Evolutionary conservation across 331 rosid species (phyloP).

Genomic region (Malus hybrid): DNA sequence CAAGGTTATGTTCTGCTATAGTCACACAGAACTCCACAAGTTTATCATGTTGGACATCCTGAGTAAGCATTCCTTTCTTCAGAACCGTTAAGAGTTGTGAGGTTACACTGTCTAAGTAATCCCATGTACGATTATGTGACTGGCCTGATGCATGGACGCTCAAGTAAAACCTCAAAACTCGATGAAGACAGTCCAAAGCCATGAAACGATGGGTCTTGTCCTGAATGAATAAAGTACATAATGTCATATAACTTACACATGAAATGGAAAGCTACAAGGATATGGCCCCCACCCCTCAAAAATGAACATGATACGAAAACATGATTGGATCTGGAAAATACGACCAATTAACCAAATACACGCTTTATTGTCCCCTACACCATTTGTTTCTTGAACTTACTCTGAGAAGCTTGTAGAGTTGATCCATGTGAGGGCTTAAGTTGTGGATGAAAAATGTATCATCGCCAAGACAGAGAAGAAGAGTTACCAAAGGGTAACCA

Average conservation of each 20-base stretch:
- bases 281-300: background rate
- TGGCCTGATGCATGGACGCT: slow-evolving; percentile 87
- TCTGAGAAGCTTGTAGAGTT: slow-evolving; percentile 91
- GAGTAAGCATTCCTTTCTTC: slow-evolving; percentile 96
- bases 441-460: slow-evolving; percentile 73
- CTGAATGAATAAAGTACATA: slow-evolving; percentile 55
- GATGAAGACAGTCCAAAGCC: slow-evolving; percentile 99
- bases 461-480: slow-evolving; percentile 98
- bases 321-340: slow-evolving; percentile 6
- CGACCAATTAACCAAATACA: slow-evolving; percentile 5
- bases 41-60: slow-evolving; percentile 98
- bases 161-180: slow-evolving; percentile 92
- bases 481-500: slow-evolving; percentile 95
- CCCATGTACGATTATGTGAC: slow-evolving; percentile 89
- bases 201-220: slow-evolving; percentile 96
- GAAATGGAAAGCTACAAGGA: slow-evolving; percentile 16
- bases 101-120: slow-evolving; percentile 90
- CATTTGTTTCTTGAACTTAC: slow-evolving; percentile 39
- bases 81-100: slow-evolving; percentile 82
- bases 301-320: slow-evolving; percentile 7
- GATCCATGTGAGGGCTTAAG: slow-evolving; percentile 97
- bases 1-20: slow-evolving; percentile 96
- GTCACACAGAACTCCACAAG: slow-evolving; percentile 97
- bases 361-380: background rate
- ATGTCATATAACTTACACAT: slow-evolving; percentile 21